Conservation (phyloP, 2,329 filamentous ascomycete species). For the Tolypocladium ophioglossoides region DNA sequence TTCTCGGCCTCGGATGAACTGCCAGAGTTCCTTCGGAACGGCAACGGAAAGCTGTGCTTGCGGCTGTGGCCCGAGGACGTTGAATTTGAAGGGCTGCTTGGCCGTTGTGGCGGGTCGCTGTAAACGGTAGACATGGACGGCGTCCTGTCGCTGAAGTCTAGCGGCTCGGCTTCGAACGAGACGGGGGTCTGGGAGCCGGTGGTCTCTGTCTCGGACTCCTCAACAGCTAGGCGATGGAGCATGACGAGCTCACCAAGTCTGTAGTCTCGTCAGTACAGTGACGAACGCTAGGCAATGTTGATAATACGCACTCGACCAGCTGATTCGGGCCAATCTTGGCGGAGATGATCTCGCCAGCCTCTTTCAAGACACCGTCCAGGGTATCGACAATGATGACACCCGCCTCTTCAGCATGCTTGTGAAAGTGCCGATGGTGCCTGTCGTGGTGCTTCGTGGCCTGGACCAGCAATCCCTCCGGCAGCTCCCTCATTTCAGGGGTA, state of each 20-base stretch:
- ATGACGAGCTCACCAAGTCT: constrained; percentile 69
- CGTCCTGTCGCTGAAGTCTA: constrained; percentile 21
- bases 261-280: constrained; percentile 5
- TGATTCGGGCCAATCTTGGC: constrained; percentile 63
- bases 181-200: constrained; percentile 15
- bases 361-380: constrained; percentile 66
- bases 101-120: constrained; percentile 14
- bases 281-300: neutral
- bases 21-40: constrained; percentile 17
- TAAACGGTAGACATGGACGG: constrained; percentile 32
- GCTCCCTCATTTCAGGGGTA: constrained; percentile 66
- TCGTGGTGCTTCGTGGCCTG: constrained; percentile 44
- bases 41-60: constrained; percentile 21
- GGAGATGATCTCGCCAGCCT: constrained; percentile 79
- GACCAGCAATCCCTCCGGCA: constrained; percentile 65
- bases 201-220: constrained; percentile 26
- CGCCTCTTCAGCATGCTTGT: constrained; percentile 54
- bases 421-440: constrained; percentile 44
- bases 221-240: constrained; percentile 36
- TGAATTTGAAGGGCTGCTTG: constrained; percentile 21
- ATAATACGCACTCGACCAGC: constrained; percentile 58
- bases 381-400: constrained; percentile 65
- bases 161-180: constrained; percentile 5
- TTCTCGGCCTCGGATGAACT: constrained; percentile 25
- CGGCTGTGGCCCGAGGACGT: constrained; percentile 15